Base-by-base conservation (phyloP, 2,329 filamentous ascomycete genomes). In the Beauveria medogensis region DNA sequence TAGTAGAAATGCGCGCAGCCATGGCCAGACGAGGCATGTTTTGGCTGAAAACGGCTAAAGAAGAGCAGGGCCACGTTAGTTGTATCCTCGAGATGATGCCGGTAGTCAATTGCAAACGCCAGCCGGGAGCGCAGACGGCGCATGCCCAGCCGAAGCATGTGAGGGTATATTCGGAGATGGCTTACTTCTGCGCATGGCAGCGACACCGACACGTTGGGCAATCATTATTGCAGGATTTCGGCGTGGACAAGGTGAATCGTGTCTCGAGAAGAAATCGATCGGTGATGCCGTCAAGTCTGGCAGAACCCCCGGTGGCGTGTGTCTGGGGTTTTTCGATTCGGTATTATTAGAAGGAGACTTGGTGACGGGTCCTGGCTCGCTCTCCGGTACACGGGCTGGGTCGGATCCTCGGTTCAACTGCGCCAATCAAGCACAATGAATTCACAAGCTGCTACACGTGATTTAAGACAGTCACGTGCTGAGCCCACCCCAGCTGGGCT, bases 181-280 rank as follows among this genome's bases (percentile, higher is more conserved):
- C 78, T 68, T 72, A 84, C 82, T 79, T 80, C 82, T 79, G 73
- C 82, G 81, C 72, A 84, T 73, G 72, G 82, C 82, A 75, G 80
- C 78, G 67, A 83, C 71, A 72, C 82, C 82, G 69, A 83, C 77
- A 75, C 82, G 75, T 69, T 82, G 80, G 69, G 80, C 77, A 71
- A 78, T 80, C 82, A 86, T 86, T 12, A 9, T 57, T 26, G 51
- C 37, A 16, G 22, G 26, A 52, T 20, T 20, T 28, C 22, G 26
- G 30, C 48, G 67, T 73, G 69, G 65, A 65, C 60, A 63, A 56
- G 63, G 55, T 57, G 20, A 16, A 41, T 48, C 14, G 44, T 34
- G 26, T 34, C 3, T 22, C 14, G 43, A 9, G 60, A 22, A 55
- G 34, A 6, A 51, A 43, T 64, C 41, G 52, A 62, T 67, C 20